Conservation (phyloP, 2,329 filamentous ascomycete species). For the Hypocrella siamensis region DNA sequence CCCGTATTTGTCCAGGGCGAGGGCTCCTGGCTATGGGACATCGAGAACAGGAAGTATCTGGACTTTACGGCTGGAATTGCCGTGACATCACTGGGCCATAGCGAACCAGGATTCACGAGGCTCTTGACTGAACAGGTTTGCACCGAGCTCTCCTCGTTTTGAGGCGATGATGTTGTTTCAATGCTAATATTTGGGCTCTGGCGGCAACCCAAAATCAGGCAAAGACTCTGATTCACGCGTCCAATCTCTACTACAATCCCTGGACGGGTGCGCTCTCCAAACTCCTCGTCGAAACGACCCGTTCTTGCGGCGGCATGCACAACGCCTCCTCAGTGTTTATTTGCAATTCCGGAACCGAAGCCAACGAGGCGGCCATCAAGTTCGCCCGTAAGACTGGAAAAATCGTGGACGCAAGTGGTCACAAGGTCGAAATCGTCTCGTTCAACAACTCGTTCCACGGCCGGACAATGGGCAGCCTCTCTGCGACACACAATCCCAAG, state of each 20-base stretch:
- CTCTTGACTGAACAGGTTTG: constrained; percentile 62
- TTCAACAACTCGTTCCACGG: constrained; percentile 92
- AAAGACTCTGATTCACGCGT: constrained; percentile 72
- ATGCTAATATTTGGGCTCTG: too few species aligned
- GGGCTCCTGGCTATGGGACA: constrained; percentile 79
- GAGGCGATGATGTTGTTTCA: too few species aligned
- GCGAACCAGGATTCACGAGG: constrained; percentile 60
- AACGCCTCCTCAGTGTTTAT: constrained; percentile 71
- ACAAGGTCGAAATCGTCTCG: constrained; percentile 73
- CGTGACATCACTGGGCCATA: constrained; percentile 84
- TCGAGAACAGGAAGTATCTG: constrained; percentile 77
- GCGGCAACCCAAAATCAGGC: constrained; percentile 57
- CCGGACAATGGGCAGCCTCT: constrained; percentile 85
- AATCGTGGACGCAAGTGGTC: constrained; percentile 50
- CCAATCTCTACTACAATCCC: constrained; percentile 92
- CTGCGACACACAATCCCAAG: constrained; percentile 95
- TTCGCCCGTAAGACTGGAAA: constrained; percentile 89
- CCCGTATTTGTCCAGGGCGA: constrained; percentile 81
- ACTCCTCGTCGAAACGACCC: constrained; percentile 67
- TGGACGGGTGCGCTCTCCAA: constrained; percentile 87
- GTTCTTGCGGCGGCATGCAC: constrained; percentile 66
- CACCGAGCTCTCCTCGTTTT: not conserved
- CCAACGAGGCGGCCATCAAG: constrained; percentile 95
- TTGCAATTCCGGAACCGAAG: constrained; percentile 92
- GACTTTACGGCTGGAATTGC: constrained; percentile 95